These are phyloP conservation scores for Kwoniella heveanensis DNA, from an alignment of 768 basidiomycete genomes.

Conservation along the genomic window DNA sequence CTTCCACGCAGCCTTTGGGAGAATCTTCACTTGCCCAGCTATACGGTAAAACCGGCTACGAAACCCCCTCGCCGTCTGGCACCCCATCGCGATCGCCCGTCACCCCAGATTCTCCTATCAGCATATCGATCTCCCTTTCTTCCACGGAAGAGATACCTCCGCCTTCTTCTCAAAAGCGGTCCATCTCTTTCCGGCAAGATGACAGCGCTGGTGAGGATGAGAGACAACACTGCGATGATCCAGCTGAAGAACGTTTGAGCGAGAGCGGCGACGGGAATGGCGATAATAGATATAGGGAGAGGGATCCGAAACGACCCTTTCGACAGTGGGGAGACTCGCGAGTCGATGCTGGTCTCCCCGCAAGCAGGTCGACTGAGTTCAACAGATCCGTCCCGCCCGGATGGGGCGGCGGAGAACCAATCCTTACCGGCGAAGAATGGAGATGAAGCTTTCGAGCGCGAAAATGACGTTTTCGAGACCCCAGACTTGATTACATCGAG, in stretches of 20 bases:
- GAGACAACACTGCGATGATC: no score
- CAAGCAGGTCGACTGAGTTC: conserved; percentile 22
- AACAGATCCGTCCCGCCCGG: not conserved
- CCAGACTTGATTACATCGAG: no score
- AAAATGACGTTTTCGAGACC: no score
- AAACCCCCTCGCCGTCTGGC: not conserved
- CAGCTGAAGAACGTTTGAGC: conserved; percentile 5
- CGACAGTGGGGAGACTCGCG: conserved; percentile 43
- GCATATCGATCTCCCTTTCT: conserved; percentile 7
- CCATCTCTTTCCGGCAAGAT: not conserved
- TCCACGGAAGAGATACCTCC: conserved; percentile 15
- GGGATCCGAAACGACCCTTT: conserved; percentile 36
- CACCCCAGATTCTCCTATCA: conserved; percentile 1
- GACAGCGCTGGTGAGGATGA: not conserved
- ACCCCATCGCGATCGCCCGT: conserved; percentile 19
- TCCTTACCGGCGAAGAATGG: not conserved
- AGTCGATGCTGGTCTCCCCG: conserved; percentile 45
- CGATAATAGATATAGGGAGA: not conserved
- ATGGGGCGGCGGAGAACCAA: conserved; percentile 8
- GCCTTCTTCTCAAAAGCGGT: conserved; percentile 22
- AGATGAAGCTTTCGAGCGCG: no score
- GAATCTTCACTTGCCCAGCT: conserved; percentile 32
- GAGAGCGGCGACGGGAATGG: conserved; percentile 1
- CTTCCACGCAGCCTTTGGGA: conserved; percentile 42
- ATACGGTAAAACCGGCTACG: conserved; percentile 19